Evolutionary conservation across 1,284 basidiomycete genomes (phyloP), one percentile per base, ranked within the genome.

Genomic region (Waitea zeae): DNA sequence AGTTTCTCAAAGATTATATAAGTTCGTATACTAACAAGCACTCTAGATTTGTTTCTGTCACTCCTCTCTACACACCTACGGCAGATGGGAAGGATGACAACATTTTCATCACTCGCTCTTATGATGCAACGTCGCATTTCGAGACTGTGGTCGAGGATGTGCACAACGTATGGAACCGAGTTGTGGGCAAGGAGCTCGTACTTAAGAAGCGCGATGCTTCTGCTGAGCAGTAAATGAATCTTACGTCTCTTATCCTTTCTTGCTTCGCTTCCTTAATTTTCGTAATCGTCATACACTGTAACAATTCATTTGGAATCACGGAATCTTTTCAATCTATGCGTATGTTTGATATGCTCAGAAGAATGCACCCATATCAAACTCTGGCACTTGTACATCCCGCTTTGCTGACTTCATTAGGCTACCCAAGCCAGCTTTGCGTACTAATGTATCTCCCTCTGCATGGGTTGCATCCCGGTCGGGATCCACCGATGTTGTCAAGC

Each of bases 91-190:
- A 67, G 43, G 65, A 70, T 31, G 86, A 92, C 62, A 82, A 88
- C 49, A 84, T 98, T 52, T 98, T 87, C 62, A 79, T 98, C 61
- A 97, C 95, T 38, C 84, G 83, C 39, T 96, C 90, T 5, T 97
- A 97, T 58, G 95, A 99, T 54, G 90, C 95, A 9, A 97, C 95
- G 6, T 92, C 87, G 33, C 95, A 99, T 62, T 98, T 98, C 51
- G 95, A 99, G 67, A 96, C 92, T 27, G 89, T 92, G 36, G 86
- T 89, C 28, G 87, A 93, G 38, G 90, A 95, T 43, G 92, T 97
- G 29, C 75, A 80, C 42, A 80, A 93, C 54, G 84, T 95, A 22
- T 97, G 87, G 86, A 75, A 80, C 59, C 67, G 88, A 39, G 74
- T 92, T 40, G 65, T 68, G 5, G 86, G 82, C 31, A 61, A 61